Base-by-base conservation (phyloP, 345 rosid genomes). In the Clausena lansium region DNA sequence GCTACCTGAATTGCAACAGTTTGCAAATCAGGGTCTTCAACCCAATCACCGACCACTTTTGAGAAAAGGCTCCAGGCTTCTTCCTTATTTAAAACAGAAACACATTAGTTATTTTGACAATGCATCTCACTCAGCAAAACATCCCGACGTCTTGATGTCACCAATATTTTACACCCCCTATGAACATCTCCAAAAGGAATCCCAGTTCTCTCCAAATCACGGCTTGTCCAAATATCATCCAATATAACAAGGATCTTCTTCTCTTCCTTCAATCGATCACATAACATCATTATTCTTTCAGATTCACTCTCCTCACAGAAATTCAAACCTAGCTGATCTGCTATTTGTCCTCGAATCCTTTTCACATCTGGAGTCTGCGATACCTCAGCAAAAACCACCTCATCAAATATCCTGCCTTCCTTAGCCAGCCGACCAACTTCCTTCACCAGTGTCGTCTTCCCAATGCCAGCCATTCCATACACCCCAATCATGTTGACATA, bases 211-310 rank as follows among this genome's bases (percentile, higher is more conserved):
- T 67, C 73, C 25, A 85, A 8, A 60, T 81, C 47, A 5, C 85
- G 62, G 8, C 7, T 22, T 8, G 1, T 47, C 89, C 86, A 86
- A 20, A 86, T 8, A 73, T 82, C 67, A 65, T 86, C 85, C 2
- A 86, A 57, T 45, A 84, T 52, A 0, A 84, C 4, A 4, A 86
- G 87, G 32, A 77, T 38, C 57, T 57, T 80, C 28, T 52, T 39
- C 39, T 52, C 73, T n/a, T 82, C 38, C 71, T 24, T 75, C 41
- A 82, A 36, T n/a, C 79, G 77, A 27, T 19, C 35, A 27, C 45
- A 59, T 1, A 80, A 41, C 9, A 11, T 25, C n/a, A 8, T 22
- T 52, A 73, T 71, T 32, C 67, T 75, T 52, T 55, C 76, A 28
- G 0, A 41, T 52, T 17, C 19, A 70, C 45, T 76, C 22, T 8